These are phyloP conservation scores for Thermoascus crustaceus DNA, from an alignment of 2,329 filamentous ascomycete genomes.

Conservation along the genomic window DNA sequence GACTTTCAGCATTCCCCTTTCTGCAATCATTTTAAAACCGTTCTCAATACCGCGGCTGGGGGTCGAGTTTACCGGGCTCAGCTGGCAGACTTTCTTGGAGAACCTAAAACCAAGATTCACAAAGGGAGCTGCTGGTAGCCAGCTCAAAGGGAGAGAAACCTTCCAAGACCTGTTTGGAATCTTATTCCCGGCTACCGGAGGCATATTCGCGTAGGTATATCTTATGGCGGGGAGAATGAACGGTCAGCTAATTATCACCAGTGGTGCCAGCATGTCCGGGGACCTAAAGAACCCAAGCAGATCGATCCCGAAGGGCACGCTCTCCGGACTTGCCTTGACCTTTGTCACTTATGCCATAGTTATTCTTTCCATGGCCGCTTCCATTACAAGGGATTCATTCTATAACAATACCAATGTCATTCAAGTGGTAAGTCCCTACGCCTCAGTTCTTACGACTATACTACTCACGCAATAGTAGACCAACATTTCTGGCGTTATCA, in stretches of 20 bases:
- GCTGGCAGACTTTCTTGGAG: conserved; percentile 58
- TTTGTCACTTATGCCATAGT: conserved; percentile 69
- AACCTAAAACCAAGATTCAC: conserved; percentile 65
- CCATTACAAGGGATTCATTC: conserved; percentile 65
- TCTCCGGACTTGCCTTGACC: conserved; percentile 68
- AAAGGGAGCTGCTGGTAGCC: conserved; percentile 53
- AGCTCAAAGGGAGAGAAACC: conserved; percentile 55
- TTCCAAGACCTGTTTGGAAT: conserved; percentile 82
- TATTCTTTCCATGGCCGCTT: conserved; percentile 68
- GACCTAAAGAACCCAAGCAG: conserved; percentile 75
- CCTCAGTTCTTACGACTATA: too few relatives aligned
- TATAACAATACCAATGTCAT: conserved; percentile 71
- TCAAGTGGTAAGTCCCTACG: conserved; percentile 51
- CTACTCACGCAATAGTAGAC: too few relatives aligned
- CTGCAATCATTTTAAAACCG: conserved; percentile 59
- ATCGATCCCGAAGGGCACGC: conserved; percentile 74
- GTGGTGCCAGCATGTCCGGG: conserved; percentile 82
- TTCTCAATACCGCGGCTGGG: conserved; percentile 56
- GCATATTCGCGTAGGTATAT: conserved; percentile 46
- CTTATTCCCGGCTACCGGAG: conserved; percentile 64
- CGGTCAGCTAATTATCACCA: conserved; percentile 43
- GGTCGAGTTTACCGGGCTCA: conserved; percentile 72
- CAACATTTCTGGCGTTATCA: conserved; percentile 64
- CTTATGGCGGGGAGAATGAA: conserved; percentile 34
- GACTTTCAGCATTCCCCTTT: conserved; percentile 74